Conservation (phyloP, 2,329 filamentous ascomycete species). For the Trichoderma breve region DNA sequence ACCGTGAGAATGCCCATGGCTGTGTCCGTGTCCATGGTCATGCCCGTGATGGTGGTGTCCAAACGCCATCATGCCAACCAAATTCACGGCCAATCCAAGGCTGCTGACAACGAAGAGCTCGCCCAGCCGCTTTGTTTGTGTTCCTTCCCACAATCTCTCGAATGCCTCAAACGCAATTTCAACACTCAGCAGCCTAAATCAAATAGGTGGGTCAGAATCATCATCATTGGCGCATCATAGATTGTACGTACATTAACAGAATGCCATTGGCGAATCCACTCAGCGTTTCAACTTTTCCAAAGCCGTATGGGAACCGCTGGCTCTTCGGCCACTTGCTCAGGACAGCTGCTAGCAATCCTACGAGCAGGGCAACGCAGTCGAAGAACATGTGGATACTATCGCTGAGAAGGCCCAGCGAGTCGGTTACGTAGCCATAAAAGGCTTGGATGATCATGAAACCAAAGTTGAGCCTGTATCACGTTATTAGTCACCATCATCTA, state of each 20-base stretch:
- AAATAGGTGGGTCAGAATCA: conserved; percentile 13
- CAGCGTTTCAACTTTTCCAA: conserved; percentile 93
- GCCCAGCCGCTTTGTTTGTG: conserved; percentile 76
- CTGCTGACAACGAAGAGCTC: conserved; percentile 89
- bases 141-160: conserved; percentile 80
- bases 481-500: neutral
- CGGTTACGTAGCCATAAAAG: conserved; percentile 89
- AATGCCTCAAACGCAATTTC: conserved; percentile 96
- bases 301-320: conserved; percentile 86
- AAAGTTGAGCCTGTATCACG: conserved; percentile 72
- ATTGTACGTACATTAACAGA: conserved; percentile 70
- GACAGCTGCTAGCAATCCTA: conserved; percentile 87
- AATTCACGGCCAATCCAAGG: conserved; percentile 82
- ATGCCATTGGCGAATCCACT: conserved; percentile 97
- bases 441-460: conserved; percentile 92
- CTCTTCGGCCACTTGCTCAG: conserved; percentile 96
- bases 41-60: conserved; percentile 57
- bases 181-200: conserved; percentile 78
- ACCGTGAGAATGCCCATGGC: conserved; percentile 40
- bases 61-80: conserved; percentile 88
- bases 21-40: conserved; percentile 41
- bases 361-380: conserved; percentile 87
- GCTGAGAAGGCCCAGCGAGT: conserved; percentile 90
- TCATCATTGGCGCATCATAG: neutral
- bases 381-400: conserved; percentile 99